Evolutionary conservation across 176 grass and related monocot genomes (phyloP).

Genomic region (Thinopyrum elongatum): DNA sequence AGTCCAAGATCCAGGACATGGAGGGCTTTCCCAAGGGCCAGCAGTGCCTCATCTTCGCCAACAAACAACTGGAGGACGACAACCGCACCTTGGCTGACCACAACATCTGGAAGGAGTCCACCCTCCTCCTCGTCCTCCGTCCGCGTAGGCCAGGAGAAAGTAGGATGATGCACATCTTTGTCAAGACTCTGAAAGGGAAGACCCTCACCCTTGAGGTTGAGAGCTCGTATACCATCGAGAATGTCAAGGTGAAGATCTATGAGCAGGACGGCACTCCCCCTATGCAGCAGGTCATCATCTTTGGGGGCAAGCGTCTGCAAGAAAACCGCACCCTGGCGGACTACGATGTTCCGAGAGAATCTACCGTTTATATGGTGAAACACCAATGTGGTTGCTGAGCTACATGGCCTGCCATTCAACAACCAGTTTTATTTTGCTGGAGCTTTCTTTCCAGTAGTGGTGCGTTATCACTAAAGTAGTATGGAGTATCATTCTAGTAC

Average conservation of each 20-base stretch:
- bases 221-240: not conserved
- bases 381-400: not conserved
- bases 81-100: not conserved
- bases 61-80: not conserved
- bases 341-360: not conserved
- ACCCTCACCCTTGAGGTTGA: not conserved
- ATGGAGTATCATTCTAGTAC: too few relatives aligned
- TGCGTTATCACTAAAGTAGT: not conserved
- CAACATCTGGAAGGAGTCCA: not conserved
- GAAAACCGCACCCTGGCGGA: not conserved
- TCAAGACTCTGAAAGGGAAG: rapidly evolving
- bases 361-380: not conserved
- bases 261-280: not conserved
- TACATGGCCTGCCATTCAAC: too few relatives aligned
- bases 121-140: not conserved
- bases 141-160: not conserved
- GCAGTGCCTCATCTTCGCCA: not conserved
- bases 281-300: too few relatives aligned
- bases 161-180: not conserved
- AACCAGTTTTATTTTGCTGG: not conserved
- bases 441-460: not conserved
- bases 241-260: not conserved
- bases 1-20: too few relatives aligned
- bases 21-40: too few relatives aligned
- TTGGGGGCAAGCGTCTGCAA: too few relatives aligned